These are phyloP conservation scores for Polytolypa hystricis DNA, from an alignment of 2,329 filamentous ascomycete species.

Conservation along the genomic window DNA sequence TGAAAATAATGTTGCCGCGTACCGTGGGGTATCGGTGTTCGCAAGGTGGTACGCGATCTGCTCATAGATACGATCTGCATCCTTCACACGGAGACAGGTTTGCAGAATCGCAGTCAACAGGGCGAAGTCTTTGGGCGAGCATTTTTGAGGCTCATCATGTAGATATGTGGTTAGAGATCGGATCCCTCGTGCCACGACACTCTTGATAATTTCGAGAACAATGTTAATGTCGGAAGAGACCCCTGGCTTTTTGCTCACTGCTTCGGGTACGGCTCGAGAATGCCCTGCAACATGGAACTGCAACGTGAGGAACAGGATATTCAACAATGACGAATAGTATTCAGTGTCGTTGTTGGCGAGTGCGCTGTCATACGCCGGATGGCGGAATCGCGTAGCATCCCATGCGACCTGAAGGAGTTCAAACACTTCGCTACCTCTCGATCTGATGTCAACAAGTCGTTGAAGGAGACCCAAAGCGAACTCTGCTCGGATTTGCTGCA, in stretches of 20 bases:
- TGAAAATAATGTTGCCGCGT: constrained; percentile 77
- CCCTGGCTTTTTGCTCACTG: constrained; percentile 26
- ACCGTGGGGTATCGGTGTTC: constrained; percentile 60
- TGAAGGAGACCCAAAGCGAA: constrained; percentile 75
- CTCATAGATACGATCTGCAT: constrained; percentile 58
- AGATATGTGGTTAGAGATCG: constrained; percentile 68
- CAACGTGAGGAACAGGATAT: constrained; percentile 72
- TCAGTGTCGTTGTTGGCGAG: constrained; percentile 46
- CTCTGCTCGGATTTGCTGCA: constrained; percentile 66
- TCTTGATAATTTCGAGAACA: constrained; percentile 68
- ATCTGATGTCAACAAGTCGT: constrained; percentile 53
- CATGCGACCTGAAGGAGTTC: constrained; percentile 48
- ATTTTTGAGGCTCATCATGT: constrained; percentile 58
- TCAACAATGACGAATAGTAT: constrained; percentile 76
- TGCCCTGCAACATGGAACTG: constrained; percentile 37
- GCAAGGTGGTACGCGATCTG: constrained; percentile 59
- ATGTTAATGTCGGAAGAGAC: constrained; percentile 41
- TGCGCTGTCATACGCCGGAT: constrained; percentile 49
- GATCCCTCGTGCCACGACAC: constrained; percentile 72
- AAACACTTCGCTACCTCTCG: constrained; percentile 41
- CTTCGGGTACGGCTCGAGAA: constrained; percentile 24
- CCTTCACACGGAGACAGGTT: constrained; percentile 66
- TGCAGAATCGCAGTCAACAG: constrained; percentile 83
- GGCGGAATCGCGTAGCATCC: constrained; percentile 46
- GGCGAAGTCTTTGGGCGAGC: constrained; percentile 68